Base-by-base conservation (phyloP, 306 rosid species). In the barrel medic (Medicago truncatula) region DNA sequence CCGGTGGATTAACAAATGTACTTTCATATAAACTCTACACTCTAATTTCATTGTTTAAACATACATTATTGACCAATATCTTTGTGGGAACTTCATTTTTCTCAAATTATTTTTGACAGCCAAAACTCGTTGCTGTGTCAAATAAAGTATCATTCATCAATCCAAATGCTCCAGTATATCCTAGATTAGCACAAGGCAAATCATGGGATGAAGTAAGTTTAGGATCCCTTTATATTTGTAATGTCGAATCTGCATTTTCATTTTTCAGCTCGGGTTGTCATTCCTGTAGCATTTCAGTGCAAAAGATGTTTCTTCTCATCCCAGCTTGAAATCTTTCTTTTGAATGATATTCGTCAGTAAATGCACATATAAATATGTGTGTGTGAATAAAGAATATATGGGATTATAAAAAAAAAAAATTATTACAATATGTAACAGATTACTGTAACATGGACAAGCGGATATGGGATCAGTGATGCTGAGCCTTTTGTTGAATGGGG, bases 391-490 rank as follows among this genome's bases (percentile, higher is more conserved):
- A 71, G 21, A 79, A 21, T 66, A 57, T 66, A 58, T 36, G 38
- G 21, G 71, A 68, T 67, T 62, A 38, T 53, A 2, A 68, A 59
- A 36, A 2, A 68, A 59, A 36, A 43, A 52, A 46, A 40, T 46
- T 39, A 44, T 52, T 18, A 34, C 44, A 23, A 62, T 65, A 66
- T 78, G 36, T 50, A 53, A 46, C 84, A 92, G 98, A 92, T 92
- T 86, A 87, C 97, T 18, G 93, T 92, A 70, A 95, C 97, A 70
- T 95, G 98, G 98, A 95, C 98, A 47, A 94, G 98, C 9, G 98
- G 98, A 85, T 94, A 88, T 85, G 90, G 84, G 38, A 84, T 92
- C 50, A 56, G 44, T 40, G 92, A 88, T 65, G 98, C 97, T 23
- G 86, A 82, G 46, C 90, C 98, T 79, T 91, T 94, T 83, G 93